Conservation (phyloP, 2,329 filamentous ascomycete species). For the Hypoxylon sp. region DNA sequence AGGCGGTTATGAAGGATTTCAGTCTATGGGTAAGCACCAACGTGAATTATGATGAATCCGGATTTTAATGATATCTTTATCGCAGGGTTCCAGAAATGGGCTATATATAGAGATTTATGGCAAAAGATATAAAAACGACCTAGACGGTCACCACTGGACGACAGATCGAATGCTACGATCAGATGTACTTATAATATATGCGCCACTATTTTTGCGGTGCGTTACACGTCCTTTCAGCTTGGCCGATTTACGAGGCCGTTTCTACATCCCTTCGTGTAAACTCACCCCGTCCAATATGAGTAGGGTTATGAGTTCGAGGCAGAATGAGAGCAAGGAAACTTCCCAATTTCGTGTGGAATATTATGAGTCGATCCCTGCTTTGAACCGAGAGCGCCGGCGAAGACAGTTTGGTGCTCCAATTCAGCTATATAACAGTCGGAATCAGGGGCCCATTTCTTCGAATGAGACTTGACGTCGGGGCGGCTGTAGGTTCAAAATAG, state of each 20-base stretch:
- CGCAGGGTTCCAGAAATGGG: conserved; percentile 72
- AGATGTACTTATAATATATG: conserved; percentile 9
- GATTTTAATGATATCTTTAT: conserved; percentile 30
- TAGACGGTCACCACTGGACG: conserved; percentile 14
- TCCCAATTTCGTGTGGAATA: conserved; percentile 16
- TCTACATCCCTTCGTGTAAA: conserved; percentile 17
- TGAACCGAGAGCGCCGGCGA: conserved; percentile 14
- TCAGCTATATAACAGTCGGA: conserved; percentile 6
- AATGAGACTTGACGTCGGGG: conserved; percentile 22
- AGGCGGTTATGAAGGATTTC: conserved; percentile 65
- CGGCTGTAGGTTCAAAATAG: conserved; percentile 17
- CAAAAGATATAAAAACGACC: conserved; percentile 55
- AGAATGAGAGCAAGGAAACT: conserved; percentile 20
- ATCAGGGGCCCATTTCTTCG: conserved; percentile 12
- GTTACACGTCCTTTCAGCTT: conserved; percentile 5
- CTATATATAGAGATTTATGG: conserved; percentile 70
- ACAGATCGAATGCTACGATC: conserved; percentile 20
- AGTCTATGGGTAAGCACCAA: conserved; percentile 65
- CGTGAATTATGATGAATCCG: conserved; percentile 21
- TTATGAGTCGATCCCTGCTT: conserved; percentile 18
- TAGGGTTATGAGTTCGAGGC: conserved; percentile 19
- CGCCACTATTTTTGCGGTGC: conserved; percentile 6
- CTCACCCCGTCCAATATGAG: conserved; percentile 8
- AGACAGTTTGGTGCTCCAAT: conserved; percentile 18
- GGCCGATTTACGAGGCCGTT: conserved; percentile 9